Evolutionary conservation across 1,139 yeast genomes (phyloP), one percentile per base, ranked within the genome.

Genomic region (Taphrina flavorubra): DNA sequence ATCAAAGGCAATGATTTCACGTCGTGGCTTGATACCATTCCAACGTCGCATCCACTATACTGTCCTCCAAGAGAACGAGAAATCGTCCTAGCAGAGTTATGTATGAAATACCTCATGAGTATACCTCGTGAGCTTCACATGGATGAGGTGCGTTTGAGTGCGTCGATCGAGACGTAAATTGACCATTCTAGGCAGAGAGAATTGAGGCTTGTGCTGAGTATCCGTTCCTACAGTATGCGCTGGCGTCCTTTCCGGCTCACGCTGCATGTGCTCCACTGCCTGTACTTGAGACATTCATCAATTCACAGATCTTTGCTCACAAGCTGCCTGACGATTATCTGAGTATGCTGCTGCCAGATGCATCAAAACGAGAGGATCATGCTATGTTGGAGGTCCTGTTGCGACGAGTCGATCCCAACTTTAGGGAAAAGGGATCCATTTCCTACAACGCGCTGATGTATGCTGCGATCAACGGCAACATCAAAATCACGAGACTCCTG

Each of bases 131-230:
- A 16, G 25, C 40, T n/a, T 34, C 42, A 25, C 14, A 31, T 44
- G 53, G 46, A 31, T 39, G 39, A 13, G 58, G 58, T 34, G 34
- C 5, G 2, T 1, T 20, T 49, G 55, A 16, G 14, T 39, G 42
- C 14, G 42, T 11, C 42, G 6, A 10, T 39, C 6, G 14, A 2
- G 14, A 11, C 18, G 4, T 18, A 2, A 6, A n/a, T 42, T 53
- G 20, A 53, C 58, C 14, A 16, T 11, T n/a, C 13, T 39, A 60
- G 47, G 31, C 36, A 16, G 65, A 51, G 11, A 14, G 56, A n/a
- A 40, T 60, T 39, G 56, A 60, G 36, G 56, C 53, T 16, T 60
- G 65, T 40, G 65, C 65, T 36, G 65, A 60, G 14, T 39, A 37
- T 34, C 65, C 65, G 6, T 34, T 39, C n/a, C 20, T 60, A n/a